phyloP scores from a whole-genome alignment of 2,329 filamentous ascomycete species.

The Diaporthe helianthi region DNA sequence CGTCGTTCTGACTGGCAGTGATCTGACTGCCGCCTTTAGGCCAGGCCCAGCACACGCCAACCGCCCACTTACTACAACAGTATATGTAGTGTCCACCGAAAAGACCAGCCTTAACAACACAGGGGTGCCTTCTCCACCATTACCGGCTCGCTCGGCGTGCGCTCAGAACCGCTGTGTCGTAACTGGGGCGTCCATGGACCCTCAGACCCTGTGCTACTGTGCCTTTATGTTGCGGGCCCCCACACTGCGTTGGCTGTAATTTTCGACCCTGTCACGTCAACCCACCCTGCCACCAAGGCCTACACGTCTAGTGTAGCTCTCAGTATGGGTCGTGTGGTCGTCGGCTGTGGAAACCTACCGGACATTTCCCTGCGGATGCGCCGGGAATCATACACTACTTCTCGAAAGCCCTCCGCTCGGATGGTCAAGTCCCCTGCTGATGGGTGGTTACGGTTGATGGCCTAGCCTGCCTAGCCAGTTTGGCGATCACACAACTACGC shows the following conservation, averaged over 20 bases:
- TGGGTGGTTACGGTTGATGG: constrained; percentile 15
- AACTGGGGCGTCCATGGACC: constrained; percentile 5
- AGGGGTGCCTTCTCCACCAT: constrained; percentile 8
- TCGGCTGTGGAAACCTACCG: constrained; percentile 12
- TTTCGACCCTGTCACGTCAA: constrained; percentile 22
- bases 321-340: constrained; percentile 10
- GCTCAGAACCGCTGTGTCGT: not conserved
- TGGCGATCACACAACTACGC: constrained; percentile 11
- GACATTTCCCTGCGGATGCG: constrained; percentile 13
- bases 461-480: constrained; percentile 23
- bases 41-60: not conserved
- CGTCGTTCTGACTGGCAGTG: constrained; percentile 25
- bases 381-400: constrained; percentile 21
- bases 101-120: constrained; percentile 2
- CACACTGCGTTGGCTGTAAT: constrained; percentile 26
- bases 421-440: constrained; percentile 12
- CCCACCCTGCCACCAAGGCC: not conserved
- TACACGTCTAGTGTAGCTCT: constrained; percentile 5
- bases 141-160: constrained; percentile 6
- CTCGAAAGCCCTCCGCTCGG: constrained; percentile 19
- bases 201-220: constrained; percentile 7
- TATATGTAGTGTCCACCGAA: not conserved
- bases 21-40: constrained; percentile 5
- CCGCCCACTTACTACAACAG: not conserved
- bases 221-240: constrained; percentile 28